Conservation (phyloP, 2,329 filamentous ascomycete genomes). For the Akanthomyces muscarius region DNA sequence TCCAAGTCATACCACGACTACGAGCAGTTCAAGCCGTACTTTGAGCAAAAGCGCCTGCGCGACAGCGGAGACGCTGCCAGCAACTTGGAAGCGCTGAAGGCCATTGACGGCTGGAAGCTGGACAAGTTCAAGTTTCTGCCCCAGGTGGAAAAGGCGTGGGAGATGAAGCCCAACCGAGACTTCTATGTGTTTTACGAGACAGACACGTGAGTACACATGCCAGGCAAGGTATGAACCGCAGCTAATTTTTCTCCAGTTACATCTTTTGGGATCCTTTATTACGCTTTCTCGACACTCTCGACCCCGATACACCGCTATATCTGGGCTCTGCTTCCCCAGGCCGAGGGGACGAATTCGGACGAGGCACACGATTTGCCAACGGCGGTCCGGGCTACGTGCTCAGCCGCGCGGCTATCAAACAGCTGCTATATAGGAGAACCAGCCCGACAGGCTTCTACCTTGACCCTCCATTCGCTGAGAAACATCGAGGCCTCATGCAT, state of each 20-base stretch:
- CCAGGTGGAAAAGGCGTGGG: slow-evolving; percentile 49
- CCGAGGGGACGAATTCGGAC: background rate
- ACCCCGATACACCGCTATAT: slow-evolving; percentile 9
- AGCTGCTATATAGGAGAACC: slow-evolving; percentile 14
- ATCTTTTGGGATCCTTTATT: slow-evolving; percentile 21
- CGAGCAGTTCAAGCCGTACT: slow-evolving; percentile 36
- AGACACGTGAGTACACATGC: slow-evolving; percentile 41
- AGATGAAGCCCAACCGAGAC: slow-evolving; percentile 41
- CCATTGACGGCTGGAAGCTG: slow-evolving; percentile 45
- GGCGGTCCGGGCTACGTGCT: slow-evolving; percentile 20
- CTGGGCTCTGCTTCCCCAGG: slow-evolving; percentile 16
- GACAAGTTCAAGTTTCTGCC: slow-evolving; percentile 57
- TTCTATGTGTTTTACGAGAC: slow-evolving; percentile 57
- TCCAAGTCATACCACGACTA: slow-evolving; percentile 36
- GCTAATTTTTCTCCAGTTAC: slow-evolving; percentile 9
- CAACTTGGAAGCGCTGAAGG: slow-evolving; percentile 28
- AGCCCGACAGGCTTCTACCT: slow-evolving; percentile 7
- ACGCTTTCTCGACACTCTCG: slow-evolving; percentile 18
- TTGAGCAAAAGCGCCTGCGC: slow-evolving; percentile 36
- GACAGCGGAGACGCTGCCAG: slow-evolving; percentile 31
- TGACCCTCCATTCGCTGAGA: slow-evolving; percentile 13
- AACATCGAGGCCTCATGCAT: slow-evolving; percentile 3
- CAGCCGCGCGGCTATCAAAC: slow-evolving; percentile 19
- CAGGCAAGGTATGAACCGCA: too few relatives aligned
- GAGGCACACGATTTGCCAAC: slow-evolving; percentile 17